phyloP scores from a whole-genome alignment of 495 filamentous ascomycete species.

The Paragyromitra xinjiangensis region DNA sequence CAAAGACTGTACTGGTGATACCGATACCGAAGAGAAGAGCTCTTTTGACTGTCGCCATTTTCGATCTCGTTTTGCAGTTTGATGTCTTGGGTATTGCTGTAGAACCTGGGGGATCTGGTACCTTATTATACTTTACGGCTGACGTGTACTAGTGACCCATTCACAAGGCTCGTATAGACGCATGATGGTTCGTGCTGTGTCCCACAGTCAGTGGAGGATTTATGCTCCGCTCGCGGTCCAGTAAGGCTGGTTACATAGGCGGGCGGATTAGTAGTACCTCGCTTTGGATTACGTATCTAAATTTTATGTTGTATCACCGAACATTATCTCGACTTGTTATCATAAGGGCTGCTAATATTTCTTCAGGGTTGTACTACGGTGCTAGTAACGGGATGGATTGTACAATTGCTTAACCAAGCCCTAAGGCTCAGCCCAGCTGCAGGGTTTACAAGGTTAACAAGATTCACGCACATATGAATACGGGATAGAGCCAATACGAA shows the following conservation, averaged over 20 bases:
- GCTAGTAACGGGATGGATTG: no score
- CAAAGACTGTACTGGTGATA: slow-evolving; percentile 6
- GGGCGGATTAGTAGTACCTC: background rate
- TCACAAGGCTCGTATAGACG: background rate
- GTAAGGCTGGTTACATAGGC: background rate
- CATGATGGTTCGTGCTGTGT: background rate
- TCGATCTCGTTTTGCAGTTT: background rate
- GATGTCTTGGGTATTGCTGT: background rate
- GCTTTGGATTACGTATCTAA: background rate
- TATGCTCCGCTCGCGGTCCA: background rate
- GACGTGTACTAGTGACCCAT: background rate
- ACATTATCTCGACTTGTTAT: background rate
- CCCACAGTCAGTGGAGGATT: background rate
- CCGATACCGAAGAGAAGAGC: slow-evolving; percentile 22
- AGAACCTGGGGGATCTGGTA: no score
- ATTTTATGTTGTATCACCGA: background rate
- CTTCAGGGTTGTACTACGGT: background rate
- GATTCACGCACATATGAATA: background rate
- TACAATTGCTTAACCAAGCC: background rate
- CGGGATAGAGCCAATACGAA: background rate
- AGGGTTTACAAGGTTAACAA: background rate
- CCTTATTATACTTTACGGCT: slow-evolving; percentile 10
- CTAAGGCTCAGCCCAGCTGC: background rate
- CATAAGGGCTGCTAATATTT: background rate
- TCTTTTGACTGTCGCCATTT: slow-evolving; percentile 11